Percentiles rank a stretch among this genome's conserved stretches.
Evolutionary conservation across 192 early-diverging fungal species (phyloP).

Genomic region (Bifiguratus adelaidae): DNA sequence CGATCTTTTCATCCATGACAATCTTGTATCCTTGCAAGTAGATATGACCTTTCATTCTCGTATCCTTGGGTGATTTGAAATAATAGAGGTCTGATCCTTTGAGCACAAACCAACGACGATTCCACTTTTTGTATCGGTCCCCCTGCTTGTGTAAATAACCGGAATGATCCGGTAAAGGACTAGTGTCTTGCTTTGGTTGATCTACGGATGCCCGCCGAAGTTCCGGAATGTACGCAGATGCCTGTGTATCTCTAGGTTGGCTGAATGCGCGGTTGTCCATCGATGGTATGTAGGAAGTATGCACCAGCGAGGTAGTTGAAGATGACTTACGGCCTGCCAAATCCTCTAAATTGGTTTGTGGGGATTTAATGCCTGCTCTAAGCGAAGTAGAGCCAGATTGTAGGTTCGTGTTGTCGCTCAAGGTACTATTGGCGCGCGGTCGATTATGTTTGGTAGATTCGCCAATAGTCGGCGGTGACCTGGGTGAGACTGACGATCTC

Average conservation of each 20-base stretch:
- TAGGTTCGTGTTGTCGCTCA: too few relatives aligned
- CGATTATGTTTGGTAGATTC: too few relatives aligned
- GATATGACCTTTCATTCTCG: slow-evolving; percentile 42
- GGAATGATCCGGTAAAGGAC: slow-evolving; percentile 36
- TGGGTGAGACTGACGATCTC: too few relatives aligned
- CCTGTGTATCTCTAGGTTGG: neutral
- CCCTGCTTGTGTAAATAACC: slow-evolving; percentile 50
- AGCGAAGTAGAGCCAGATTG: too few relatives aligned
- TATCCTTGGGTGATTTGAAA: slow-evolving; percentile 42
- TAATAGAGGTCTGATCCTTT: slow-evolving; percentile 46
- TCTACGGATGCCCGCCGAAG: slow-evolving; percentile 5
- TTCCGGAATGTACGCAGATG: neutral
- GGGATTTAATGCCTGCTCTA: too few relatives aligned
- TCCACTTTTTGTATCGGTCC: slow-evolving; percentile 48
- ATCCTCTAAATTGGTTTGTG: too few relatives aligned
- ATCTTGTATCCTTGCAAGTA: slow-evolving; percentile 48
- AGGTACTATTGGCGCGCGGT: too few relatives aligned
- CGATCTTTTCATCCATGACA: slow-evolving; percentile 47
- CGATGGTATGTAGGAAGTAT: too few relatives aligned
- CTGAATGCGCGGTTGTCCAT: neutral
- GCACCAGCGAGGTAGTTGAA: too few relatives aligned
- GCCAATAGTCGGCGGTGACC: too few relatives aligned
- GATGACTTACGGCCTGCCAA: too few relatives aligned
- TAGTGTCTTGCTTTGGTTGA: neutral
- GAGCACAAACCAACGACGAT: slow-evolving; percentile 49